Evolutionary conservation across 768 basidiomycete genomes (phyloP), one percentile per base, ranked within the genome.

Genomic region (Galerina marginata): DNA sequence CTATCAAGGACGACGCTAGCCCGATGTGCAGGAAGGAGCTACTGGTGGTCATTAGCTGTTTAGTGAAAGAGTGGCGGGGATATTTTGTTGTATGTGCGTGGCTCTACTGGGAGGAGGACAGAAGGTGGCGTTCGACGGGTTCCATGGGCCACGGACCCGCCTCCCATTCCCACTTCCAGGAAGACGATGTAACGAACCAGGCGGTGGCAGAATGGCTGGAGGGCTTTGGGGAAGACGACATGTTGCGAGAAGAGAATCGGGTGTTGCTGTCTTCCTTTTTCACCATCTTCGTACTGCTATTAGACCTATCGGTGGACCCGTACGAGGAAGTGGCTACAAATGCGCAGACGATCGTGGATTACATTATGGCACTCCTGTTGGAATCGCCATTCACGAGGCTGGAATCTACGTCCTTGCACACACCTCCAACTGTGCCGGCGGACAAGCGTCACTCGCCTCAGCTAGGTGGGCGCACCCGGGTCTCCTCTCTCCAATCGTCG

Each of bases 1-100:
- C 91, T 9, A 90, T 93, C 54, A 92, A 93, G 72, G 93, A 93
- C 56, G 97, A 99, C 71, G 97, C 94, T 1, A 94, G 92, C 59
- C 96, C 97, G 0, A 93, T 97, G 89, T 96, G 96, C 10, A 81
- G 96, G 59, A 97, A 97, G 75, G 97, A 99, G 72, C 80, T 98
- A 20, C 80, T 98, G 37, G 85, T 98, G 40, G 82, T 99, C 40
- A 87, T 99, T 57, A 95, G 93, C 69, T 94, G 92, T 67, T 79
- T 99, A 20, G 95, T 96, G 39, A 92, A 95, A 72, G 96, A 99
- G 72, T 98, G 96, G 93, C 80, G 95, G 57, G 97, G 96, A 6
- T 93, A 93, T 78, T 95, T 99, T 67, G 93, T 96, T 49, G 87
- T 95, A 40, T 97, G 96, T 62, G 95, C 96, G 1, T 99, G 96